Evolutionary conservation across 1,139 yeast genomes (phyloP).

Genomic region (Diutina mesorugosa): DNA sequence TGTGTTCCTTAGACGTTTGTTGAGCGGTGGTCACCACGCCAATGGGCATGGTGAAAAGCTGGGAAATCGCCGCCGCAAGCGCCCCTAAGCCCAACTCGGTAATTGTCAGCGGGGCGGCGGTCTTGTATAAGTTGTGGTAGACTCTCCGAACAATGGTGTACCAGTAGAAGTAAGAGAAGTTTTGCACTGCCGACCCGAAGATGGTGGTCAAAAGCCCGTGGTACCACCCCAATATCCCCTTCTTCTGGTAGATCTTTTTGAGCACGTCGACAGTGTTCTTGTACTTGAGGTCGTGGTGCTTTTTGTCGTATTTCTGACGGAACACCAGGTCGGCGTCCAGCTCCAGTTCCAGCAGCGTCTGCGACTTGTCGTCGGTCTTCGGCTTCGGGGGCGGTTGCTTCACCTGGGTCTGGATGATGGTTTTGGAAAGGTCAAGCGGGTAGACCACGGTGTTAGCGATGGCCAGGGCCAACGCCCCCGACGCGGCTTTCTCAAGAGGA

Average conservation of each 20-base stretch:
- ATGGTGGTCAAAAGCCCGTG: constrained; percentile 62
- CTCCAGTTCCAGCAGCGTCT: constrained; percentile 7
- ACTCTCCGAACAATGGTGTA: constrained; percentile 59
- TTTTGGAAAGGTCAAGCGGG: constrained; percentile 64
- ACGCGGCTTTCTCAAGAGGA: constrained; percentile 63
- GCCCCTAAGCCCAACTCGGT: constrained; percentile 75
- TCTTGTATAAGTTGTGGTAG: constrained; percentile 33
- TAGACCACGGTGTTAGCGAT: constrained; percentile 70
- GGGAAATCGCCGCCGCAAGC: constrained; percentile 75
- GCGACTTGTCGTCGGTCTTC: constrained; percentile 4
- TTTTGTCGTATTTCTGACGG: constrained; percentile 9
- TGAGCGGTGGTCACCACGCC: constrained; percentile 77
- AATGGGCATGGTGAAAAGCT: constrained; percentile 72
- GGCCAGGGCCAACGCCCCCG: constrained; percentile 79
- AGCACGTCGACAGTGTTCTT: constrained; percentile 54
- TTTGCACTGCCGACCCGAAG: constrained; percentile 65
- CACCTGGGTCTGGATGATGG: constrained; percentile 61
- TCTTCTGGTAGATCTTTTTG: constrained; percentile 36
- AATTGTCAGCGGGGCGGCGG: constrained; percentile 37
- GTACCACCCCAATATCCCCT: constrained; percentile 66
- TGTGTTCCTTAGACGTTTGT: constrained; percentile 44
- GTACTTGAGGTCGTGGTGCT: constrained; percentile 27
- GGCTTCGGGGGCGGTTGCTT: constrained; percentile 10
- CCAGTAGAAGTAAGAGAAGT: constrained; percentile 82
- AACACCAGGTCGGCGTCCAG: constrained; percentile 16